phyloP scores from a whole-genome alignment of 2,329 filamentous ascomycete genomes.

The Scedosporium minutisporum region DNA sequence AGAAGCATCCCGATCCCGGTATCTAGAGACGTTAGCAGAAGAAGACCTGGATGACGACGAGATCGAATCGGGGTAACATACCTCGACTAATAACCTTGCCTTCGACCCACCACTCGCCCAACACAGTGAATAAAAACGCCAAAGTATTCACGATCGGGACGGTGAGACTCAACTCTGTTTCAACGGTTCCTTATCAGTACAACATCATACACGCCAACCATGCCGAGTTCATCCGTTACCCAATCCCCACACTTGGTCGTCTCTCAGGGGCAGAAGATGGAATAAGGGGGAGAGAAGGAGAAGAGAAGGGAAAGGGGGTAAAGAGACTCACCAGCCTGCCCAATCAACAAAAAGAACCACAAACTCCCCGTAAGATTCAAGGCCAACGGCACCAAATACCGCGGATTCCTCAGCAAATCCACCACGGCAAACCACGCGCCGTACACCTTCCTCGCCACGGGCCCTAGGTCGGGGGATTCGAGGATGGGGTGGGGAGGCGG shows the following conservation, averaged over 20 bases:
- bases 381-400: constrained; percentile 75
- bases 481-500: constrained; percentile 50
- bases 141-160: constrained; percentile 92
- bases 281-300: neutral
- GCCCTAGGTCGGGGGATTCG: constrained; percentile 39
- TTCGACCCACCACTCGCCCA: constrained; percentile 93
- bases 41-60: neutral
- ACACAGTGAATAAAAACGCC: constrained; percentile 89
- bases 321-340: constrained; percentile 65
- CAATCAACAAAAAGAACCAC: constrained; percentile 94
- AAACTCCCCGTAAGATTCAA: constrained; percentile 87
- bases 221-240: neutral
- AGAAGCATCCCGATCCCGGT: constrained; percentile 75
- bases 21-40: constrained; percentile 31
- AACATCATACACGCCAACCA: neutral
- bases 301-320: neutral
- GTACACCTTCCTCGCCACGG: constrained; percentile 52
- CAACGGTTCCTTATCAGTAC: neutral
- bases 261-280: neutral
- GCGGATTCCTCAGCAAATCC: constrained; percentile 70
- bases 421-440: constrained; percentile 63
- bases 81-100: constrained; percentile 78
- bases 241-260: neutral
- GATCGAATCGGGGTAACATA: constrained; percentile 29
- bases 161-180: constrained; percentile 74